Conservation (phyloP, 805 yeast species). For the Brettanomyces naardenensis region DNA sequence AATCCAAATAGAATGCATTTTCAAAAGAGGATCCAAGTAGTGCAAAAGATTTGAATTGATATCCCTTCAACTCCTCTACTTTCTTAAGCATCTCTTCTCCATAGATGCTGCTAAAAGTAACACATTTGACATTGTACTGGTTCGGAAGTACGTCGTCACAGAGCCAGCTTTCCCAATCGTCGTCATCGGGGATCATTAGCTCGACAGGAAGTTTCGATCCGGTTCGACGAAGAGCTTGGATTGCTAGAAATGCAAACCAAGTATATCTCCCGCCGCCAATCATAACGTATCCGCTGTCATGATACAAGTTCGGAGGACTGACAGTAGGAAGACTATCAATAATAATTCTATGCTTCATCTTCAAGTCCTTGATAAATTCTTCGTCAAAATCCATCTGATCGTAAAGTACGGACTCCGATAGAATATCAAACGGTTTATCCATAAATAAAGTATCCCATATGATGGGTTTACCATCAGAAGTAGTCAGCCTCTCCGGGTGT, state of each 20-base stretch:
- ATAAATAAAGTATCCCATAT: constrained; percentile 15
- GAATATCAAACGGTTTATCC: constrained; percentile 11
- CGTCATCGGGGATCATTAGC: constrained; percentile 11
- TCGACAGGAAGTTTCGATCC: constrained; percentile 33
- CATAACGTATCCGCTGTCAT: constrained; percentile 29
- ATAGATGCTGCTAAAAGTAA: constrained; percentile 29
- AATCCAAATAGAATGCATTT: constrained; percentile 36
- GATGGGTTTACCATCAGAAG: constrained; percentile 15
- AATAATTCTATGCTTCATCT: constrained; percentile 37
- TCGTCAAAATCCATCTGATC: constrained; percentile 22
- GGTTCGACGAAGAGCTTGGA: constrained; percentile 33
- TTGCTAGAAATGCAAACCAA: constrained; percentile 32
- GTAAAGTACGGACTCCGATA: constrained; percentile 5
- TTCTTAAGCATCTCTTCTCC: constrained; percentile 19
- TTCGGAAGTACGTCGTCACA: constrained; percentile 33
- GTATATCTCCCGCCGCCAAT: constrained; percentile 38
- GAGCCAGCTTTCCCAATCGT: constrained; percentile 8
- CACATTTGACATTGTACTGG: constrained; percentile 33
- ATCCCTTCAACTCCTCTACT: constrained; percentile 22
- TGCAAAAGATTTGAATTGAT: constrained; percentile 35
- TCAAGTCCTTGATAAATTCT: constrained; percentile 37
- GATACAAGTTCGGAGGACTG: constrained; percentile 15
- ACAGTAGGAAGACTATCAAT: constrained; percentile 37
- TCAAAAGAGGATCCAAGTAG: constrained; percentile 38
- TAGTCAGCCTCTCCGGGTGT: constrained; percentile 14